These are phyloP conservation scores for Auriscalpium microsporum DNA, from an alignment of 768 basidiomycete genomes.

Conservation along the genomic window DNA sequence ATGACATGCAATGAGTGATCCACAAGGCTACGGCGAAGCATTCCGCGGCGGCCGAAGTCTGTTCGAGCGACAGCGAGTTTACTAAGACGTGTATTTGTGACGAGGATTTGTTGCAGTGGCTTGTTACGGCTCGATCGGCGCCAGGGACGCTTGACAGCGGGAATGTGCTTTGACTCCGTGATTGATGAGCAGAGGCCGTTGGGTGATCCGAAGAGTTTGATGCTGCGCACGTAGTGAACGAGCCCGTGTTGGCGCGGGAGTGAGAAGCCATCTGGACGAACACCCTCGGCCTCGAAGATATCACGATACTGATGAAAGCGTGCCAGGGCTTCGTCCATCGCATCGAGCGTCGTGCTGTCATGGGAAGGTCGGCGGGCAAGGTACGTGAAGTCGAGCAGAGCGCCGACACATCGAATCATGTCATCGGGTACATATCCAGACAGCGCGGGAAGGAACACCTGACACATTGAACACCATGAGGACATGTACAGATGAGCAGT, in stretches of 20 bases:
- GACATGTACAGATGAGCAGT: no score
- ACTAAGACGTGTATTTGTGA: background rate
- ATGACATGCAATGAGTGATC: no score
- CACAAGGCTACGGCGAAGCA: no score
- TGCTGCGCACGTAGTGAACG: conserved; percentile 15
- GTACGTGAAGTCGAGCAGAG: conserved; percentile 19
- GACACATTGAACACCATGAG: no score
- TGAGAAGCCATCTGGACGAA: no score
- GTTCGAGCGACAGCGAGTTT: no score
- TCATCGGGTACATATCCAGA: background rate
- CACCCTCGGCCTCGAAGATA: no score
- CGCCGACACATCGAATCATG: conserved; percentile 7
- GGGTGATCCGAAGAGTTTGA: conserved; percentile 4
- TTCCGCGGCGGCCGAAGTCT: no score
- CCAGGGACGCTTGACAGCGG: background rate
- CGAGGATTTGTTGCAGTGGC: background rate
- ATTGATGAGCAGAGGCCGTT: background rate
- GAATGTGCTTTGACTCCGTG: background rate
- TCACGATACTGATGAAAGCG: conserved; percentile 7
- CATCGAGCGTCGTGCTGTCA: no score
- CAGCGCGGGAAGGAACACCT: no score
- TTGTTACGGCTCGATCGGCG: background rate
- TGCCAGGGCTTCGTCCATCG: conserved; percentile 3
- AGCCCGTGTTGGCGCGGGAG: conserved; percentile 22
- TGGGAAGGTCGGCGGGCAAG: no score